Conservation (phyloP, 495 filamentous ascomycete genomes). For the Tuber microsphaerosporum region DNA sequence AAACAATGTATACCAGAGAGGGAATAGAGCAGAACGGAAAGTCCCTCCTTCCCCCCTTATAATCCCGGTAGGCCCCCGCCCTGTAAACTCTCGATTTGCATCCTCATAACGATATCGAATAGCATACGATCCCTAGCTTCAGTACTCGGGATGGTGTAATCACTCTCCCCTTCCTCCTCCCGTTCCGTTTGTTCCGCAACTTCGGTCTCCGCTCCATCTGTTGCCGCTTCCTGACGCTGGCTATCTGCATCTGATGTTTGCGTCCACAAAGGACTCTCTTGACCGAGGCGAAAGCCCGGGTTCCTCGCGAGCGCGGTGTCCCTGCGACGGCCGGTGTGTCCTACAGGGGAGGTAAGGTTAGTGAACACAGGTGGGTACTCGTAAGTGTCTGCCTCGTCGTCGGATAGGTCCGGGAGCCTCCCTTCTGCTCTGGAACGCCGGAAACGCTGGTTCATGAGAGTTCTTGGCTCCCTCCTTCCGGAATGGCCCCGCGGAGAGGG, state of each 20-base stretch:
- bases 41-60: not conserved
- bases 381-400: not conserved
- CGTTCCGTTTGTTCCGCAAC: slow-evolving; percentile 5
- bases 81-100: slow-evolving; percentile 37
- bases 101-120: slow-evolving; percentile 31
- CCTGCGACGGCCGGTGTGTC: not conserved
- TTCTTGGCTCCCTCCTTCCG: slow-evolving; percentile 2
- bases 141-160: not conserved
- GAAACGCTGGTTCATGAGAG: not conserved
- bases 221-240: slow-evolving; percentile 8
- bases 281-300: slow-evolving; percentile 6
- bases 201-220: slow-evolving; percentile 6
- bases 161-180: slow-evolving; percentile 18
- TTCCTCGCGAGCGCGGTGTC: not conserved
- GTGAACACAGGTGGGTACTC: slow-evolving; percentile 2
- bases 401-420: not conserved
- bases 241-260: not conserved
- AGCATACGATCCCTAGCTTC: slow-evolving; percentile 19
- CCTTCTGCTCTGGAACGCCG: not conserved
- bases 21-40: not conserved
- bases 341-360: not conserved
- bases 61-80: not conserved
- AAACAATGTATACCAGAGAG: not conserved
- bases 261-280: slow-evolving; percentile 1
- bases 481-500: not conserved